Conservation (phyloP, 768 basidiomycete genomes). For the Asterophora parasitica region DNA sequence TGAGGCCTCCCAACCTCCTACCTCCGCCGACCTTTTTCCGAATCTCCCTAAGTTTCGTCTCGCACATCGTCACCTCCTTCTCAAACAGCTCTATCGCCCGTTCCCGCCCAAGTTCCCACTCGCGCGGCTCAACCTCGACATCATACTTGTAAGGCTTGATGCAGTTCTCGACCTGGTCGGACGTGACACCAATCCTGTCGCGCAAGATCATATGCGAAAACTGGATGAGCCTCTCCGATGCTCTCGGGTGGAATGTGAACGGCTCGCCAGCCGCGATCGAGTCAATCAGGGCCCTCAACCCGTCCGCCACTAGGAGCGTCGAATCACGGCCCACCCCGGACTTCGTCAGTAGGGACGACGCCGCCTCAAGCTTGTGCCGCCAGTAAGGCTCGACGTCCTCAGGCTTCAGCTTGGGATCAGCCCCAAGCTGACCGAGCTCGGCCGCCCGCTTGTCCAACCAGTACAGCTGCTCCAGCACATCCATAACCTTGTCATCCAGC, state of each 20-base stretch:
- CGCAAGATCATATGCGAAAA: conserved; percentile 92
- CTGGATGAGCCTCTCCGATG: conserved; percentile 84
- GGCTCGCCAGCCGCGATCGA: conserved; percentile 87
- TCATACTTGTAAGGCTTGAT: conserved; percentile 99
- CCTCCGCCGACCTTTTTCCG: conserved; percentile 84
- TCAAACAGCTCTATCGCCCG: conserved; percentile 76
- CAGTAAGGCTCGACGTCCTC: conserved; percentile 87
- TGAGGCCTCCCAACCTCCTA: conserved; percentile 69
- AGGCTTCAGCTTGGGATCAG: conserved; percentile 63
- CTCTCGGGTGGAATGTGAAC: conserved; percentile 84
- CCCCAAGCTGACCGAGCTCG: conserved; percentile 68
- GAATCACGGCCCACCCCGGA: conserved; percentile 93
- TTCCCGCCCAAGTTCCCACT: conserved; percentile 86
- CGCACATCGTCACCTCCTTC: conserved; percentile 80
- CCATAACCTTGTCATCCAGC: conserved; percentile 96
- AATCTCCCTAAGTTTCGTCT: conserved; percentile 83
- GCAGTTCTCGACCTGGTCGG: conserved; percentile 98
- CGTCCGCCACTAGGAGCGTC: conserved; percentile 92
- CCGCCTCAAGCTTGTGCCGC: conserved; percentile 95
- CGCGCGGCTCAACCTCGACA: conserved; percentile 86
- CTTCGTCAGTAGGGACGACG: conserved; percentile 89
- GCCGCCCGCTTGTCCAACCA: conserved; percentile 87
- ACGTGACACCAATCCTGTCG: conserved; percentile 90
- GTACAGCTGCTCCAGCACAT: conserved; percentile 94
- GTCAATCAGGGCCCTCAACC: conserved; percentile 84